Base-by-base conservation (phyloP, 1,139 yeast species). In the Geotrichum reessii region DNA sequence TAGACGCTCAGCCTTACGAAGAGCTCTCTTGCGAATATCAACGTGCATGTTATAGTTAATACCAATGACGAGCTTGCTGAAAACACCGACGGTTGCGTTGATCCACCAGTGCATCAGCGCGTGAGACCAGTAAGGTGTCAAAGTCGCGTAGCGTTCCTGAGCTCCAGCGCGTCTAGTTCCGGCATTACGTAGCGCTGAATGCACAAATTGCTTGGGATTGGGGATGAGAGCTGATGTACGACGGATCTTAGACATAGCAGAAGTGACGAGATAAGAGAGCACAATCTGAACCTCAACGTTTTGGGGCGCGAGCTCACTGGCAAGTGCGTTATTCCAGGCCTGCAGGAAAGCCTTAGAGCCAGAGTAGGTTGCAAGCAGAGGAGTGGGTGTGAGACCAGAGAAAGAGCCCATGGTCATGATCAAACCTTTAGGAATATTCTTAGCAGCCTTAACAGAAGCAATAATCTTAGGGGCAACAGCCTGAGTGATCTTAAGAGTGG, bases 341-440 rank as follows among this genome's bases (percentile, higher is more conserved):
- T 93, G 98, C 68, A 93, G 79, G 74, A 93, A 93, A 6, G 96
- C 92, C 77, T 93, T 93, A 56, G 98, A 91, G 17, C 99, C 99
- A 19, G 98, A 87, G 76, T 93, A 93, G 7, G 93, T 87, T 24
- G 98, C 96, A 68, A 95, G 81, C 66, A 84, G 80, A 24, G 99
- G 97, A 19, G 97, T 87, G 58, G 99, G 99, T 56, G 89, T 79
- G 64, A 91, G 79, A 1, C 98, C 99, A 57, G 96, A 96, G 71
- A 93, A 93, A 1, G 98, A 92, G 46, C 99, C 97, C 97, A 93
- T 90, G 48, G 95, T 91, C 68, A 93, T 77, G 62, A 95, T 82
- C 68, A 93, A 81, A 47, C 96, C 96, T 21, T 69, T 65, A 60
- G 69, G 52, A 53, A 59, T 44, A 21, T 56, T 54, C 53, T 55